A percentile compares a stretch with the other conserved stretches of the same genome.
These are phyloP conservation scores for Pterula multifida DNA, from an alignment of 1,284 basidiomycete genomes.

Conservation along the genomic window DNA sequence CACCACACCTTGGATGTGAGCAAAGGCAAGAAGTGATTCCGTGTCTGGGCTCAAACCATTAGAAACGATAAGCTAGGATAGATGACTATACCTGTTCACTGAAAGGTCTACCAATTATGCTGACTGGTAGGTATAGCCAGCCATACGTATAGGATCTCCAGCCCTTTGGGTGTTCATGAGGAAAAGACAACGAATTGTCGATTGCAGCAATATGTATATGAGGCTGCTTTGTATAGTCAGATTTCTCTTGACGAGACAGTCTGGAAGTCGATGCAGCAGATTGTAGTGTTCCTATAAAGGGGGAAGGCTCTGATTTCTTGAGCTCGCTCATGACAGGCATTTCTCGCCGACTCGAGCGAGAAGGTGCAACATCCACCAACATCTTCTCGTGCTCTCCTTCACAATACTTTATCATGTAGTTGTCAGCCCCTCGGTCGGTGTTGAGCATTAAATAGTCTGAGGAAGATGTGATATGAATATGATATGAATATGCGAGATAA, in stretches of 20 bases:
- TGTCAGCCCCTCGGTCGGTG: constrained; percentile 75
- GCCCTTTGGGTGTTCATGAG: constrained; percentile 76
- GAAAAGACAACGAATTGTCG: constrained; percentile 88
- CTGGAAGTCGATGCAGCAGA: constrained; percentile 21
- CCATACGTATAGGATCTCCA: constrained; percentile 81
- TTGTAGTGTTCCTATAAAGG: constrained; percentile 24
- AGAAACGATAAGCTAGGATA: too few relatives aligned
- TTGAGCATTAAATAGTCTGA: constrained; percentile 83
- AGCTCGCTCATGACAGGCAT: constrained; percentile 66
- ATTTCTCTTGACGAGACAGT: constrained; percentile 15
- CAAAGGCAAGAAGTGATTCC: constrained; percentile 73
- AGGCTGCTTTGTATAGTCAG: constrained; percentile 36
- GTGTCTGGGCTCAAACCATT: constrained; percentile 58
- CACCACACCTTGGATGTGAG: constrained; percentile 82
- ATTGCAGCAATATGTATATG: constrained; percentile 83
- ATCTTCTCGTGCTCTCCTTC: constrained; percentile 64
- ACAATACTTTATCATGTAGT: constrained; percentile 84
- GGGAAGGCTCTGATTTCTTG: constrained; percentile 30
- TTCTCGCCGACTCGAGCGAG: constrained; percentile 44
- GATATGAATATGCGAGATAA: not conserved
- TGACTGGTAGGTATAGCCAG: constrained; percentile 83
- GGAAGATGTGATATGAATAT: not conserved
- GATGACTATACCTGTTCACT: constrained; percentile 25
- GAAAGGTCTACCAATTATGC: constrained; percentile 76
- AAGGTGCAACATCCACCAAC: constrained; percentile 66